Base-by-base conservation (phyloP, 148 eudicot species). In the Polygonum maritimum region DNA sequence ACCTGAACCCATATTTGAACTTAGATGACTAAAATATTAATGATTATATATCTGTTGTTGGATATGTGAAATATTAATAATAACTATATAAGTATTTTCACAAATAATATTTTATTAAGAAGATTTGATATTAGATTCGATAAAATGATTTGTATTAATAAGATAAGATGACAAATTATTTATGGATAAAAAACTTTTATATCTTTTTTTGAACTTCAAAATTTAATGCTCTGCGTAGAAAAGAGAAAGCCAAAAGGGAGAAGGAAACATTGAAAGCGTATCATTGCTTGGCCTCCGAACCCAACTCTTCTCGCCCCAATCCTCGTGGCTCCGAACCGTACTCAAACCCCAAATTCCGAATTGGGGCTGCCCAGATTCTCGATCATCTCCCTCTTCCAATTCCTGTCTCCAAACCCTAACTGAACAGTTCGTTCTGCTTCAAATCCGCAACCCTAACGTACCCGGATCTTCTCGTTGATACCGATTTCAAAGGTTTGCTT, bases 401-500 rank as follows among this genome's bases (percentile, higher is more conserved):
- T 16, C 14, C 40, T 36, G 21, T 7, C 44, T 65, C 71, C 71
- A 65, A 65, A 65, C 71, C 71, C 71, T 65, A 65, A 16, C 71
- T 36, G 36, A 65, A 2, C 22, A 19, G 71, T 65, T 13, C 31
- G 19, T 16, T 6, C 71, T 12, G 41, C 10, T 36, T 4, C 41
- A 35, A 65, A 13, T 36, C 35, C 16, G 14, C 2, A 36, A 16
- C 71, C 41, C 71, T 65, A 36, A 3, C 71, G 41, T 65, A 36
- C 21, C 41, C 21, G n/a, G 71, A 65, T 15, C 71, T 36, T 65
- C 71, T 19, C 41, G 19, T 65, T 19, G 71, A 35, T 65, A 16
- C 44, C 4, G 35, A 65, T 36, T 33, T 33, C 15, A 36, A 13
- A 65, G 71, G 71, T 65, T 65, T 18, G 39, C 33, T 12, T 10